Evolutionary conservation across 371 early-diverging fungal genomes (phyloP), one percentile per base, ranked within the genome.

Genomic region (Phascolomyces articulosus): DNA sequence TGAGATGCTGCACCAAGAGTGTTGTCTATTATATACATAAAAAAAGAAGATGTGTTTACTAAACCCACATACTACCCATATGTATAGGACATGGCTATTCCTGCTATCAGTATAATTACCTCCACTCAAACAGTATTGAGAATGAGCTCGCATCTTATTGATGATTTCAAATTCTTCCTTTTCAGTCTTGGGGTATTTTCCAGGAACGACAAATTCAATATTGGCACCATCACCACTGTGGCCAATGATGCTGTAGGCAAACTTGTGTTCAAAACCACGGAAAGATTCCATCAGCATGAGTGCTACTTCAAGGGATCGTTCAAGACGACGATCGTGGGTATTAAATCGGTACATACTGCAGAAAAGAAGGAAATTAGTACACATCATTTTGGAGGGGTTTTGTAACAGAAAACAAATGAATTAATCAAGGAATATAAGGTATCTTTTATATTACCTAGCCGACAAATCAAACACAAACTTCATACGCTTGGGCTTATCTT

Each of bases 231-330:
- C 93, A 20, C 94, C 92, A 44, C 89, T 89, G 76, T 94, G 94
- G 0, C 93, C 94, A 20, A 86, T 73, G 67, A 94, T 90, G 26
- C 85, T 84, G 69, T 94, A 94, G 8, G 77, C 83, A 63, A 91
- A 93, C 70, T 94, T 92, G 76, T 95, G 80, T 64, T 95, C 95
- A 71, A 94, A 90, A 15, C 81, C 83, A 53, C 92, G 85, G 76
- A 96, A 88, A 1, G 93, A 83, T 69, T 96, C 95, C 86, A 96
- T 91, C 54, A 93, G 77, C 91, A 89, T 90, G 23, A 90, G 78
- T 1, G 91, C 89, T 15, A 89, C 87, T 66, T 91, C 91, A 79
- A 91, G 78, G 1, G 87, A 88, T 7, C 91, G 79, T 40, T 89
- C 89, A 53, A 91, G 68, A 21, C 91, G 88, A 44, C 86, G 79